A percentile compares a stretch with the other conserved stretches of the same genome.
These are phyloP conservation scores for Trametes coccinea DNA, from an alignment of 768 basidiomycete species.

Conservation along the genomic window DNA sequence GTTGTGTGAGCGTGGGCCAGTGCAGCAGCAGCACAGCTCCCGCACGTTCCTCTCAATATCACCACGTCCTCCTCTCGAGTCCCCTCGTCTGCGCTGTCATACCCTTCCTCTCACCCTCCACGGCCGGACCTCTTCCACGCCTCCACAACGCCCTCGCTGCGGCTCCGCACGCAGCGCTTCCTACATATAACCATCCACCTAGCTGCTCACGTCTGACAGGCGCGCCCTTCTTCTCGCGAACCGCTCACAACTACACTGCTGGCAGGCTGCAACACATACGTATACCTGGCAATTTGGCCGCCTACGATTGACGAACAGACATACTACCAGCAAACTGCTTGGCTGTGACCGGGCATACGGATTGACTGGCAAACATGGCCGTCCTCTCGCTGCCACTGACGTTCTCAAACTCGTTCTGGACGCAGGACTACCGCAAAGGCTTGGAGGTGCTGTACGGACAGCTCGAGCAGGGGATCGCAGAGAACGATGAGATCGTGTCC, in stretches of 20 bases:
- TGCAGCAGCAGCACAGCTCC: slow-evolving; percentile 14
- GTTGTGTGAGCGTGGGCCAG: slow-evolving; percentile 8
- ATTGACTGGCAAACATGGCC: slow-evolving; percentile 53
- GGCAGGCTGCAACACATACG: not conserved
- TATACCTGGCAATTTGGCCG: not conserved
- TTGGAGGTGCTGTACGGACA: slow-evolving; percentile 75
- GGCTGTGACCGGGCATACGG: not conserved
- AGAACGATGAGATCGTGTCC: slow-evolving; percentile 80
- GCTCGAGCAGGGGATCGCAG: slow-evolving; percentile 79
- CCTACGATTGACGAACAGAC: not conserved
- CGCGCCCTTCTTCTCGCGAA: not conserved
- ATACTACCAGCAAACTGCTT: not conserved
- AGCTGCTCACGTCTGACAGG: not conserved
- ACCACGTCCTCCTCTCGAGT: slow-evolving; percentile 3
- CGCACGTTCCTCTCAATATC: slow-evolving; percentile 14
- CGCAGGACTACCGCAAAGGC: slow-evolving; percentile 84
- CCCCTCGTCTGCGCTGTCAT: not conserved
- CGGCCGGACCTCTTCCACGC: slow-evolving; percentile 15
- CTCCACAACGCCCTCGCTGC: slow-evolving; percentile 23
- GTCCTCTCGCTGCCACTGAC: slow-evolving; percentile 85
- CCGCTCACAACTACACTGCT: no score
- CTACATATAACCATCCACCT: slow-evolving; percentile 4
- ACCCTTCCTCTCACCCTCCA: not conserved
- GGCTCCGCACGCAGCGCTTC: slow-evolving; percentile 9
- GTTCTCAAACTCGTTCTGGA: slow-evolving; percentile 94